Base-by-base conservation (phyloP, 768 basidiomycete species). In the Leccinum olivaceopallidum region DNA sequence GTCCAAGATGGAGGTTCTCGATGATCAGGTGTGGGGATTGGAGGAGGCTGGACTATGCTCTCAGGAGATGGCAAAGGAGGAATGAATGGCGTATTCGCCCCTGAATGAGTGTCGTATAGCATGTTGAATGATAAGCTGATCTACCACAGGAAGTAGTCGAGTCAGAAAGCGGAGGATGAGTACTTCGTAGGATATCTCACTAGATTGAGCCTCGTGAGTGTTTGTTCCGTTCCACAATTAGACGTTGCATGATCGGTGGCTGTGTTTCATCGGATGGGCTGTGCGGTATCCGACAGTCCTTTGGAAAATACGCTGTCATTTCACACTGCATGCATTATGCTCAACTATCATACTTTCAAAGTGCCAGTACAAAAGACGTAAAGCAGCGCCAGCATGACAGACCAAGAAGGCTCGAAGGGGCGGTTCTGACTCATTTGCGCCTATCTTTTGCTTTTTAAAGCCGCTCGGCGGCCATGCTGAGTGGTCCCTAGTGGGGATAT, bases 41-140 rank as follows among this genome's bases (percentile, higher is more conserved):
- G 65, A 4, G 78, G 78, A 34, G 78, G 76, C 18, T 71, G 75
- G 13, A 60, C 74, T 64, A 51, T 59, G 61, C 58, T 68, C 59
- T 65, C 78, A 56, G 64, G 79, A 61, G 63, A 78, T 48, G 75
- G 72, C 6, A 71, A 66, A 58, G 81, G 80, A 44, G 73, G 78
- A 71, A 63, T 73, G 65, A 63, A 82, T 61, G 60, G 80, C 73
- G 60, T 81, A 73, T 48, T 68, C 12, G 64, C 64, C 61, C 70
- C 66, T 22, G 73, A 70, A 28, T 73, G 73, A 53, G 66, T 63
- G 49, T 73, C 73, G 47, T 63, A 73, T 13, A 73, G 47, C 73
- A 73, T 73, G 58, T 10, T 55, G 59, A 62, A 28, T 56, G 65
- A 65, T 75, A 75, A 65, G 65, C 63, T 37, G 65, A 60, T 64